These are phyloP conservation scores for Paraconiothyrium sp. DNA, from an alignment of 2,329 filamentous ascomycete species.

Conservation along the genomic window DNA sequence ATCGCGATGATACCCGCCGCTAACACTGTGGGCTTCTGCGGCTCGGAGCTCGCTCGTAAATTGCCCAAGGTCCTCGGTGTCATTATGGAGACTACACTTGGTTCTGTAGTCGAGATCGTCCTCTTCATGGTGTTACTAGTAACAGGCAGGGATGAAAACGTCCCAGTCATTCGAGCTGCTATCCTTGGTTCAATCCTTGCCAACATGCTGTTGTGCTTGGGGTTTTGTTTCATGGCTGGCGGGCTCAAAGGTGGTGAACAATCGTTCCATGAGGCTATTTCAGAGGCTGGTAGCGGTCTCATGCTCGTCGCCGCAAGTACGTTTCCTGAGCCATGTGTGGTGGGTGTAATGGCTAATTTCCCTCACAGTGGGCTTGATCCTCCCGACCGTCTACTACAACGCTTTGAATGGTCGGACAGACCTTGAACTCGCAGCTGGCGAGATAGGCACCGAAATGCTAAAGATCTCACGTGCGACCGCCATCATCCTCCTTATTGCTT, in stretches of 20 bases:
- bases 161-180: slow-evolving; percentile 81
- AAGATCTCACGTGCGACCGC: slow-evolving; percentile 76
- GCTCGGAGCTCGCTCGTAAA: slow-evolving; percentile 76
- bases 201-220: slow-evolving; percentile 81
- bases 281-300: slow-evolving; percentile 80
- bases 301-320: slow-evolving; percentile 77
- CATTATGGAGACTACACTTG: slow-evolving; percentile 67
- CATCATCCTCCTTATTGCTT: slow-evolving; percentile 75
- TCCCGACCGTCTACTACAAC: slow-evolving; percentile 64
- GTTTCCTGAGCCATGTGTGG: slow-evolving; percentile 48
- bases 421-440: slow-evolving; percentile 59
- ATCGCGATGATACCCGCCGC: slow-evolving; percentile 81
- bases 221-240: slow-evolving; percentile 80
- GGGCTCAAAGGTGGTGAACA: slow-evolving; percentile 75
- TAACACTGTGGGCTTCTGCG: slow-evolving; percentile 78
- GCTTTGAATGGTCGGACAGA: slow-evolving; percentile 42
- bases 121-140: slow-evolving; percentile 80
- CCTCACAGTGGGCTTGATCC: slow-evolving; percentile 56
- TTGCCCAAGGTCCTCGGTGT: slow-evolving; percentile 77
- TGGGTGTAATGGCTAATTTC: slow-evolving; percentile 31
- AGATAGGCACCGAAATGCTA: slow-evolving; percentile 66
- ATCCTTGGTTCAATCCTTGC: slow-evolving; percentile 85
- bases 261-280: slow-evolving; percentile 77
- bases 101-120: slow-evolving; percentile 82
- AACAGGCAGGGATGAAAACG: slow-evolving; percentile 53